Evolutionary conservation across 2,329 filamentous ascomycete genomes (phyloP).

Genomic region (Colletotrichum sp.): DNA sequence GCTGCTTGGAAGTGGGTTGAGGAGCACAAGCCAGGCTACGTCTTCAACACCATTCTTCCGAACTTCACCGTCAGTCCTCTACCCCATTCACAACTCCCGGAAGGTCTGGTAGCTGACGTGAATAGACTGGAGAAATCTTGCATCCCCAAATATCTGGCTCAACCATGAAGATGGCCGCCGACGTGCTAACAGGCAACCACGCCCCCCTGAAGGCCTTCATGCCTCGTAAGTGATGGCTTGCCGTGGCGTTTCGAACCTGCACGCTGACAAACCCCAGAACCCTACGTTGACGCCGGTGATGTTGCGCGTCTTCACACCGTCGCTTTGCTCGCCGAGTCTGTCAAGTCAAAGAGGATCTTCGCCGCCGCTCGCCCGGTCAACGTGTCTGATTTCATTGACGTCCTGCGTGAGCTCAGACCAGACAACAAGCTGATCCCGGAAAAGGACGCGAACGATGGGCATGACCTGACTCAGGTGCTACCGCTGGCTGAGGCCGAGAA

Average conservation of each 20-base stretch:
- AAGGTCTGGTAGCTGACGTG: background rate
- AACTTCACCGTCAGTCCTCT: constrained; percentile 25
- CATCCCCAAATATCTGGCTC: constrained; percentile 13
- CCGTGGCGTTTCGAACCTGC: background rate
- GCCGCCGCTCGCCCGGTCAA: constrained; percentile 44
- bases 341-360: constrained; percentile 57
- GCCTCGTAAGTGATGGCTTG: background rate
- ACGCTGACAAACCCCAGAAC: constrained; percentile 21
- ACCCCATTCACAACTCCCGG: background rate
- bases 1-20: constrained; percentile 42
- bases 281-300: constrained; percentile 53
- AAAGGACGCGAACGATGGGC: background rate
- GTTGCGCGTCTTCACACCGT: constrained; percentile 56
- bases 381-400: background rate
- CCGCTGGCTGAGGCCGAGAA: constrained; percentile 1
- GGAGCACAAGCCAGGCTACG: constrained; percentile 34
- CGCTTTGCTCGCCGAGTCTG: constrained; percentile 48
- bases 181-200: background rate
- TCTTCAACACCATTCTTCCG: constrained; percentile 33
- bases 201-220: background rate
- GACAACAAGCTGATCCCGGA: constrained; percentile 16
- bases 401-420: constrained; percentile 1
- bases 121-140: constrained; percentile 11
- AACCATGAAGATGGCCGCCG: constrained; percentile 8
- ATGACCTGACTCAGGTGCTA: constrained; percentile 1